Evolutionary conservation across 2,329 filamentous ascomycete species (phyloP), one percentile per base, ranked within the genome.

Genomic region (Claviceps citrina): DNA sequence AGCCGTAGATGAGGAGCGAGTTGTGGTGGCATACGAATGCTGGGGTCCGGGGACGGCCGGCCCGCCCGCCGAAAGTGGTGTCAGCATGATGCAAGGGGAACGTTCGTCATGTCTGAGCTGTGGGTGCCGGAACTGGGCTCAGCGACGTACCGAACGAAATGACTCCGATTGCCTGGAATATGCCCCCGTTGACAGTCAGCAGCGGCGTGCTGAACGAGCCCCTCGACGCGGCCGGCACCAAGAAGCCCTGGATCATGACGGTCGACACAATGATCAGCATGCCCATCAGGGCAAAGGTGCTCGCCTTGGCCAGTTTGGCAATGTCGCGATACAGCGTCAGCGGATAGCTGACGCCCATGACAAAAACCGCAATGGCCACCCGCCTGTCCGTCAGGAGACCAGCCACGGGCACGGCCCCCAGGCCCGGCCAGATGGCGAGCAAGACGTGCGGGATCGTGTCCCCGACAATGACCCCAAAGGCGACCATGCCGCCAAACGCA

Each of bases 401-500:
- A 15, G 96, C 60, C 18, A 95, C 81, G 0, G 84, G 77, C 56
- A 82, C 76, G 24, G 77, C 67, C 30, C 66, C 63, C 43, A 96
- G 57, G 3, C 73, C 74, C 0, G 91, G 87, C 65, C 89, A 94
- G 5, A 95, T 60, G 4, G 87, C 84, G 36, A 70, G 64, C 52
- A 96, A 60, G 36, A 98, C 91, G 57, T 87, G 84, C 3, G 91
- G 91, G 54, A 98, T 95, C 1, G 84, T 87, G 59, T 98, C 91
- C 44, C 91, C 91, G 8, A 98, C 83, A 53, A 98, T 95, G 53
- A 98, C 86, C 49, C 87, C 91, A 60, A 96, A 98, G 12, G 91
- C 91, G 41, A 98, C 77, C 91, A 98, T 98, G 47, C 91, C 91
- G 42, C 91, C 91, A 66, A 96, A 98, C 3, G 91, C 91, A 69